These are phyloP conservation scores for Lentinula raphanica DNA, from an alignment of 768 basidiomycete species.

Conservation along the genomic window DNA sequence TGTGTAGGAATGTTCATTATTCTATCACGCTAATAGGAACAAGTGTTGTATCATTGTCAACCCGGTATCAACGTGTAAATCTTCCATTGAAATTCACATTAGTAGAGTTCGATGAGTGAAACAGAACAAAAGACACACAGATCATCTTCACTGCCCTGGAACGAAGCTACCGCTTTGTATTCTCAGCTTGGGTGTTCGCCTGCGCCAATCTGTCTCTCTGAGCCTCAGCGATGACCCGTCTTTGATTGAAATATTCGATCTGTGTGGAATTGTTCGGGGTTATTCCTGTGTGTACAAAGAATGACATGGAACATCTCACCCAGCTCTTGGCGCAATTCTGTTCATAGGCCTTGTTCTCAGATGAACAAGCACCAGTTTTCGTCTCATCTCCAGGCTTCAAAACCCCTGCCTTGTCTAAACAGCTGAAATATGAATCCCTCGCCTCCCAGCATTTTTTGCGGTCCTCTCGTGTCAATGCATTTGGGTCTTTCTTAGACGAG, in stretches of 20 bases:
- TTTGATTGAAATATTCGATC: constrained; percentile 95
- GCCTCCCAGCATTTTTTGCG: constrained; percentile 82
- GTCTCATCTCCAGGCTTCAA: constrained; percentile 72
- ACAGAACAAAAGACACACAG: background rate
- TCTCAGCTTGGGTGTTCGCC: constrained; percentile 30
- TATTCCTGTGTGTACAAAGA: background rate
- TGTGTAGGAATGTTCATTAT: background rate
- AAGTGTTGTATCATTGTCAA: background rate
- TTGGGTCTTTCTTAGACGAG: constrained; percentile 32
- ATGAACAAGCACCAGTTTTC: constrained; percentile 41
- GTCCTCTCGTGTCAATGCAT: constrained; percentile 50
- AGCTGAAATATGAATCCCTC: constrained; percentile 80
- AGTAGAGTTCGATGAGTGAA: background rate
- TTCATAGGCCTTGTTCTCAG: constrained; percentile 58
- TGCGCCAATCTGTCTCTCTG: constrained; percentile 67
- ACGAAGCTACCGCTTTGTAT: constrained; percentile 19
- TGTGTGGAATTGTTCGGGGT: constrained; percentile 25
- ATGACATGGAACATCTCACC: constrained; percentile 43
- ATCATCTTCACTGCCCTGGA: background rate
- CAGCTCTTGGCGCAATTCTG: constrained; percentile 82
- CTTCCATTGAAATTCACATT: background rate
- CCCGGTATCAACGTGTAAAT: background rate
- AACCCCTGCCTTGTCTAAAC: constrained; percentile 66
- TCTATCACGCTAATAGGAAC: no score
- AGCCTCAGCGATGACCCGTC: constrained; percentile 73